Conservation (phyloP, 495 filamentous ascomycete species). For the Daldinia loculata region DNA sequence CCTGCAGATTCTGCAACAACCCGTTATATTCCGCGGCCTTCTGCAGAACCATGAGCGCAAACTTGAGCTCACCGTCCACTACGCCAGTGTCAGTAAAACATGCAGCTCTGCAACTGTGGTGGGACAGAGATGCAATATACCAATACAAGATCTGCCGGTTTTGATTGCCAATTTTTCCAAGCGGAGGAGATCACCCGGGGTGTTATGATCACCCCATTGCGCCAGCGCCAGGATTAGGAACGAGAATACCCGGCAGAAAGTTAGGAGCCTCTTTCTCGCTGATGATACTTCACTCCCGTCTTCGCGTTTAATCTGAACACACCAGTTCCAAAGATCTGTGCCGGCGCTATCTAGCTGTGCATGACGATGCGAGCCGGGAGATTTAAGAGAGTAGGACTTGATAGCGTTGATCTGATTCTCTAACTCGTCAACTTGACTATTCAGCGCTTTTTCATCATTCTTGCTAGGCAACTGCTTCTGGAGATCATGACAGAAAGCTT, state of each 20-base stretch:
- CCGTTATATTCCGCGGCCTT: slow-evolving; percentile 70
- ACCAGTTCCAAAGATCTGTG: slow-evolving; percentile 73
- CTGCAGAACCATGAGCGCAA: slow-evolving; percentile 67
- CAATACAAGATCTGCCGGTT: slow-evolving; percentile 69
- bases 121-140: slow-evolving; percentile 52
- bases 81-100: slow-evolving; percentile 16
- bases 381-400: slow-evolving; percentile 32
- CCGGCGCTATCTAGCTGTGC: slow-evolving; percentile 63
- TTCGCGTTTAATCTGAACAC: slow-evolving; percentile 60
- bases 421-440: slow-evolving; percentile 29
- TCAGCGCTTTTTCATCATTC: slow-evolving; percentile 5
- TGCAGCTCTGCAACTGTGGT: slow-evolving; percentile 17
- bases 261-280: slow-evolving; percentile 39
- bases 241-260: slow-evolving; percentile 68
- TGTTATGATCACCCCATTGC: slow-evolving; percentile 48
- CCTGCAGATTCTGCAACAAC: slow-evolving; percentile 55
- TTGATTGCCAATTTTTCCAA: slow-evolving; percentile 74
- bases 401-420: slow-evolving; percentile 37
- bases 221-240: slow-evolving; percentile 74
- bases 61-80: slow-evolving; percentile 62
- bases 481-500: slow-evolving; percentile 48
- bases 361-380: slow-evolving; percentile 36
- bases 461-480: slow-evolving; percentile 37
- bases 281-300: slow-evolving; percentile 18
- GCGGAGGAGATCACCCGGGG: slow-evolving; percentile 57